Conservation (phyloP, 2,329 filamentous ascomycete species). For the Trichoderma afroharzianum region DNA sequence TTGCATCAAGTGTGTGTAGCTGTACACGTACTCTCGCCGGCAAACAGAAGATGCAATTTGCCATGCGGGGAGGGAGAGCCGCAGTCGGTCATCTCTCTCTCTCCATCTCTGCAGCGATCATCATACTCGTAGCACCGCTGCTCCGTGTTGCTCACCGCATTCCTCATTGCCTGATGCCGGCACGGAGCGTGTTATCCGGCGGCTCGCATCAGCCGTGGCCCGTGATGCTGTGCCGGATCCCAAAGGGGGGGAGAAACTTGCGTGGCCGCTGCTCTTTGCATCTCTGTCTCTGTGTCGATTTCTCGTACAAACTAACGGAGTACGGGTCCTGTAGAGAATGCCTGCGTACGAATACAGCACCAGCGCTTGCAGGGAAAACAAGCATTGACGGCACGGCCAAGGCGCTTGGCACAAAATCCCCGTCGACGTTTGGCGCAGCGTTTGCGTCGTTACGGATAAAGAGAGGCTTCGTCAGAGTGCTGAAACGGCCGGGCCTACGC, state of each 20-base stretch:
- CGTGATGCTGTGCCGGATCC: background rate
- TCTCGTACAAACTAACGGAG: background rate
- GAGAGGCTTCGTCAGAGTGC: background rate
- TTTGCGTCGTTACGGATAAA: background rate
- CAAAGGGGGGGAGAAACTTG: background rate
- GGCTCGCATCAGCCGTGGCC: background rate
- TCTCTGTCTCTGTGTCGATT: background rate
- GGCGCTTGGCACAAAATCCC: background rate
- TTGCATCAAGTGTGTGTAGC: background rate
- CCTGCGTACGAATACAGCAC: background rate
- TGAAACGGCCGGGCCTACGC: constrained; percentile 5
- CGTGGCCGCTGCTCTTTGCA: background rate
- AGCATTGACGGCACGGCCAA: background rate
- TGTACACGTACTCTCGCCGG: background rate
- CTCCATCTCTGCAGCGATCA: background rate
- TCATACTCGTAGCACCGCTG: background rate
- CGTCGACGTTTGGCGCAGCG: background rate
- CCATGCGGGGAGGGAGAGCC: background rate
- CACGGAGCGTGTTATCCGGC: constrained; percentile 1
- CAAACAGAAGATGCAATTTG: background rate
- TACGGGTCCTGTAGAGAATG: background rate
- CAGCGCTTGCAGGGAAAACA: background rate
- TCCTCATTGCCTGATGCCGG: background rate
- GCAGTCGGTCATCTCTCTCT: background rate
- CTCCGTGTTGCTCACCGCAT: constrained; percentile 6